phyloP scores from a whole-genome alignment of 192 early-diverging fungal genomes.

The Diversispora eburnea region DNA sequence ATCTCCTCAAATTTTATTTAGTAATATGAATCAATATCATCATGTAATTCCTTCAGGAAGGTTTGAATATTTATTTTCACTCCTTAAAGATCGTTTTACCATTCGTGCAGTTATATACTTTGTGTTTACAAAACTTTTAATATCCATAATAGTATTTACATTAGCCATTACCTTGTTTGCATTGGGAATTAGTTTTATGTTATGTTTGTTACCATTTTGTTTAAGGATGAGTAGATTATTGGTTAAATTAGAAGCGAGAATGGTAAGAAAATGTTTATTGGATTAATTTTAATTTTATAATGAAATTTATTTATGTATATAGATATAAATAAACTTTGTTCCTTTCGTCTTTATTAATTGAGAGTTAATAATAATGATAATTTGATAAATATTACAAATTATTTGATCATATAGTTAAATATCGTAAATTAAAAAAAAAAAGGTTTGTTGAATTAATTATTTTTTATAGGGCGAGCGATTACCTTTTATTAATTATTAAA shows the following conservation, averaged over 20 bases:
- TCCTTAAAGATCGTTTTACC: not conserved
- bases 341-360: no score
- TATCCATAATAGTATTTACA: not conserved
- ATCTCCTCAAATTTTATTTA: not conserved
- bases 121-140: not conserved
- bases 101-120: not conserved
- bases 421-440: no score
- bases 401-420: no score
- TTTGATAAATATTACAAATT: no score
- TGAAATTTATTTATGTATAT: no score
- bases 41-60: not conserved
- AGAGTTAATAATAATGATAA: no score
- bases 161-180: not conserved
- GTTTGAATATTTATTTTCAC: not conserved
- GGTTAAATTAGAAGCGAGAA: not conserved
- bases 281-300: not conserved
- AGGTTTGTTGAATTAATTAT: no score
- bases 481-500: no score
- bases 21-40: not conserved
- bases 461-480: no score
- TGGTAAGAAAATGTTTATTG: slow-evolving; percentile 2
- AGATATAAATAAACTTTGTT: no score
- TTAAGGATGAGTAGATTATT: not conserved
- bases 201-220: not conserved
- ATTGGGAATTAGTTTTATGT: not conserved